phyloP scores from a whole-genome alignment of 2,329 filamentous ascomycete genomes.

The Apiospora koreana region DNA sequence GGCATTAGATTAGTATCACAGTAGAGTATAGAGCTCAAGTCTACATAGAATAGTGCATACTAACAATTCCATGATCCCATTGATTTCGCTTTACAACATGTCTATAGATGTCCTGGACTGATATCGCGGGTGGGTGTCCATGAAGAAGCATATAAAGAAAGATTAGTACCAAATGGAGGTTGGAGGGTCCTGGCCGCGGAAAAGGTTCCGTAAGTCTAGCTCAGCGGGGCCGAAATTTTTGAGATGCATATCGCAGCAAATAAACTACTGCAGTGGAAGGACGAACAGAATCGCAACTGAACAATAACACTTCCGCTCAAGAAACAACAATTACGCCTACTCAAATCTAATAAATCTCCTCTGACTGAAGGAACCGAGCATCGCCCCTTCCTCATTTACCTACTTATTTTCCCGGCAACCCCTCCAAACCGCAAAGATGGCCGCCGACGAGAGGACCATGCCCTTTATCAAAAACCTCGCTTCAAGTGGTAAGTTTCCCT shows the following conservation, averaged over 20 bases:
- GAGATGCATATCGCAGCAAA: slow-evolving; percentile 4
- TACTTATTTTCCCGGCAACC: background rate
- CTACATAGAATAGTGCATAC: too few relatives aligned
- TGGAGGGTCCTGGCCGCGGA: background rate
- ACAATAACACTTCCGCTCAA: background rate
- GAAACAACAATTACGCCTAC: background rate
- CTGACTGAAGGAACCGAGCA: background rate
- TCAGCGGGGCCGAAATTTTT: slow-evolving; percentile 3
- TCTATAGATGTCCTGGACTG: too few relatives aligned
- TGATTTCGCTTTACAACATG: too few relatives aligned
- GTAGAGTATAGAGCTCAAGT: too few relatives aligned
- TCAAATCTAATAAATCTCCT: background rate
- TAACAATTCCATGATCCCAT: too few relatives aligned
- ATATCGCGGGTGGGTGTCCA: too few relatives aligned
- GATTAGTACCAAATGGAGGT: background rate
- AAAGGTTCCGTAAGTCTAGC: slow-evolving; percentile 2
- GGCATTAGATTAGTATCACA: too few relatives aligned
- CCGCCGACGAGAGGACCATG: slow-evolving; percentile 50
- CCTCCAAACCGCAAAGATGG: slow-evolving; percentile 18
- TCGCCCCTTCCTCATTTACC: too few relatives aligned
- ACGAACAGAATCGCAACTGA: background rate
- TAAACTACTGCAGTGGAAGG: background rate
- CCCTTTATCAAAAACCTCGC: slow-evolving; percentile 84
- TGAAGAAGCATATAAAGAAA: background rate
- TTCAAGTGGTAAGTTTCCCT: slow-evolving; percentile 67